phyloP scores from a whole-genome alignment of 2,329 filamentous ascomycete genomes.

The Epichloe amarillans region DNA sequence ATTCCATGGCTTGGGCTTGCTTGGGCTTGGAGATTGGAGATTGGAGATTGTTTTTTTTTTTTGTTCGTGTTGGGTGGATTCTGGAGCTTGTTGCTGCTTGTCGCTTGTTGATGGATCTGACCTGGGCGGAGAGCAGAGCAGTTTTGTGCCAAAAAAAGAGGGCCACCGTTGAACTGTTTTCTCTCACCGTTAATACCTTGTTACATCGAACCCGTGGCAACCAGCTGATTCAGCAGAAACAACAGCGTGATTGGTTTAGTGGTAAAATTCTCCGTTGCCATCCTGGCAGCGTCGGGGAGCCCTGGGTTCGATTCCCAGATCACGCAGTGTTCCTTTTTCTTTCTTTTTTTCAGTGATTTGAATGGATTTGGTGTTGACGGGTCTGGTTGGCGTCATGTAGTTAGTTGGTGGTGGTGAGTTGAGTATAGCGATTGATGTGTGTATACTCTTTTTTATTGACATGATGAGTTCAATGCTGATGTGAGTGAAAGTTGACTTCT shows the following conservation, averaged over 20 bases:
- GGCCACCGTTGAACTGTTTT: slow-evolving; percentile 18
- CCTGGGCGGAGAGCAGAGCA: no score
- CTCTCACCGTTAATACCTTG: background rate
- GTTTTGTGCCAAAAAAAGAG: slow-evolving; percentile 47
- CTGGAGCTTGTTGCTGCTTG: background rate
- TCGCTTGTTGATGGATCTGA: no score
- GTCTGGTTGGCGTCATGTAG: no score
- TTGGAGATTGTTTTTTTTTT: no score
- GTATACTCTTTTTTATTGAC: background rate
- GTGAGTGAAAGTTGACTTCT: no score
- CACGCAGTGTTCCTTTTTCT: slow-evolving; percentile 10
- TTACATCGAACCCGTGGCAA: background rate
- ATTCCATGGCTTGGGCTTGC: slow-evolving; percentile 3
- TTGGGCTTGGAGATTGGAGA: no score
- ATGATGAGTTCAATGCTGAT: background rate
- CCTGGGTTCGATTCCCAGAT: slow-evolving; percentile 22
- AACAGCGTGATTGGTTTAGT: slow-evolving; percentile 14
- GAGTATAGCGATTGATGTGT: background rate
- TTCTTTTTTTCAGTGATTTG: background rate
- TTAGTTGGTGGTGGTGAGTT: background rate
- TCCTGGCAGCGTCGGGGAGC: slow-evolving; percentile 18
- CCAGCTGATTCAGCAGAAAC: slow-evolving; percentile 1
- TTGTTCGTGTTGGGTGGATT: background rate
- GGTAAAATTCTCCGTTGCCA: slow-evolving; percentile 19
- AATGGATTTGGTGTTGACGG: background rate